These are phyloP conservation scores for Carex cristatella DNA, from an alignment of 176 grass and related monocot species.

Conservation along the genomic window DNA sequence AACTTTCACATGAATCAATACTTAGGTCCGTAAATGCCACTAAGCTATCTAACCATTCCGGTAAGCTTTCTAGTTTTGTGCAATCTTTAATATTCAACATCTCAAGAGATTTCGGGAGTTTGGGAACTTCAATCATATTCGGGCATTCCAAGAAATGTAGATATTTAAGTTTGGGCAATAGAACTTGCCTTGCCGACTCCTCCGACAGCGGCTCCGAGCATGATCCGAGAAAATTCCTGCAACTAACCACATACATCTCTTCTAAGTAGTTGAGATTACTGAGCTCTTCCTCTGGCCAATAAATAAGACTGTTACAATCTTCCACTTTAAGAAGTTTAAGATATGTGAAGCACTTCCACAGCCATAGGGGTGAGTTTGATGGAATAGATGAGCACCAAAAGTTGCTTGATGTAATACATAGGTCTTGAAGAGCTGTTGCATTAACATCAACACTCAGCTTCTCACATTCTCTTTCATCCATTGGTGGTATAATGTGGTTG, in stretches of 20 bases:
- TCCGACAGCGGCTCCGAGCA: too few relatives aligned
- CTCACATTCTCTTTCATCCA: not conserved
- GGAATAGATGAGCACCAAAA: not conserved
- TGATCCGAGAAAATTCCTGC: not conserved
- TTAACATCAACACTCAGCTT: not conserved
- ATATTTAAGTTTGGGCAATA: not conserved
- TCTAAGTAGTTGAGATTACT: not conserved
- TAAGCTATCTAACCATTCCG: too few relatives aligned
- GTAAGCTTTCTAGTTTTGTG: too few relatives aligned
- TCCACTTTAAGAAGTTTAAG: fast-evolving
- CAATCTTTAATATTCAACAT: not conserved
- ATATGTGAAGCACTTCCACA: not conserved
- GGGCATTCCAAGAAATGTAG: not conserved
- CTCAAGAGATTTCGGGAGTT: constrained; percentile 8
- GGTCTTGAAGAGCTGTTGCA: not conserved
- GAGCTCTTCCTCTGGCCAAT: not conserved
- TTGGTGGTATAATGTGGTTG: not conserved
- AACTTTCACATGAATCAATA: not conserved
- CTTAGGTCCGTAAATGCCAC: not conserved
- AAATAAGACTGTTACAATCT: not conserved
- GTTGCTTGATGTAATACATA: not conserved
- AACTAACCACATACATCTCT: fast-evolving
- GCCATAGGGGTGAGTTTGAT: not conserved
- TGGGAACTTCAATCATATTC: not conserved
- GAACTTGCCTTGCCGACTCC: not conserved